Evolutionary conservation across 257 asterid species (phyloP).

Genomic region (Nicotiana otophora): DNA sequence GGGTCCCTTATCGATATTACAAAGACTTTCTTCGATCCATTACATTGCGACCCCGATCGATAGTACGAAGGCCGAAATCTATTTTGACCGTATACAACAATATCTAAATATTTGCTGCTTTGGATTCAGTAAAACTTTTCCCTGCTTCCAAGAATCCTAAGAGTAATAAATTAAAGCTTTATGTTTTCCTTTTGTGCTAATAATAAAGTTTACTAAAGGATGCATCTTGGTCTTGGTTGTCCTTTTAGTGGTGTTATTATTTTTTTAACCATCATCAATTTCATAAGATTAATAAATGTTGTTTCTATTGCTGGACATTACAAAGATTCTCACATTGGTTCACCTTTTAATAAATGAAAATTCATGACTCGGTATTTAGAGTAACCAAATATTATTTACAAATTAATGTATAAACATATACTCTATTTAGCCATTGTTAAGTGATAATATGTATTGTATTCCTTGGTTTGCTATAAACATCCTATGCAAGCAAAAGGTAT

Average conservation of each 20-base stretch:
- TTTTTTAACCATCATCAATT: background rate
- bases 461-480: too few relatives aligned
- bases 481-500: too few relatives aligned
- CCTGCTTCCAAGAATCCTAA: background rate
- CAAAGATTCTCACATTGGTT: background rate
- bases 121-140: background rate
- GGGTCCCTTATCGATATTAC: too few relatives aligned
- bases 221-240: background rate
- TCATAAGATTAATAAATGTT: background rate
- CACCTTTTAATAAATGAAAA: background rate
- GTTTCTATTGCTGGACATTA: background rate
- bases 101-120: background rate
- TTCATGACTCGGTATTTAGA: too few relatives aligned
- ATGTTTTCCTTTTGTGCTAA: background rate
- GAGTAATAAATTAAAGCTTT: background rate
- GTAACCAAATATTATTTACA: too few relatives aligned
- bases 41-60: too few relatives aligned
- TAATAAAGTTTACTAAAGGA: background rate
- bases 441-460: too few relatives aligned
- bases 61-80: too few relatives aligned
- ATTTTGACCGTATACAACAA: background rate
- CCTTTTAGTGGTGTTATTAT: background rate
- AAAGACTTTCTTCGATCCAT: too few relatives aligned
- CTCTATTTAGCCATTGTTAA: too few relatives aligned
- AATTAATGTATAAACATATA: too few relatives aligned